Base-by-base conservation (phyloP, 2,329 filamentous ascomycete genomes). In the Sporothrix dimorphospora region DNA sequence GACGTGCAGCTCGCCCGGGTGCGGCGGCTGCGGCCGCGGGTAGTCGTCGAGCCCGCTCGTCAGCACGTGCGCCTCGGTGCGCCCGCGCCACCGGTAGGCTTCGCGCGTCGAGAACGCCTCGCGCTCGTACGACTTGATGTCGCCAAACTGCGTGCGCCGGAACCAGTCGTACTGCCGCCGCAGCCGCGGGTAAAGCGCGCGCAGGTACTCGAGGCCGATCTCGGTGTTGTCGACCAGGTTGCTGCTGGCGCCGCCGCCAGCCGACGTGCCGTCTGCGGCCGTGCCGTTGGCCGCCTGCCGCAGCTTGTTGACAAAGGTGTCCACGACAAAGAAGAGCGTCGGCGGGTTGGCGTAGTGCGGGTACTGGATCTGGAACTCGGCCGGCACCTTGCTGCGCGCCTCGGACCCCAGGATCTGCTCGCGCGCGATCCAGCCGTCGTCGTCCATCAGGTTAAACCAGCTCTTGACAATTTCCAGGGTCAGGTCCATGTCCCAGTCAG, bases 291-390 rank as follows among this genome's bases (percentile, higher is more conserved):
- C 71, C 53, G 81, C 79, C 73, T 83, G 83, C 72, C 90, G 87
- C 47, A 97, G 86, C 79, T 92, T 94, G 79, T 94, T 91, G 78
- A 97, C 89, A 78, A 98, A 94, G 11, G 87, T 87, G 75, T 97
- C 93, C 19, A 99, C 85, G 73, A 96, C 90, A 79, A 98, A 90
- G 82, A 97, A 98, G 1, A 98, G 86, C 0, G 96, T 98, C 0
- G 96, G 96, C 0, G 96, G 96, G 81, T 99, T 99, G 69, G 96
- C 96, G 78, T 98, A 98, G 81, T 98, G 94, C 30, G 96, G 95
- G 79, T 98, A 98, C 79, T 98, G 96, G 16, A 94, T 88, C 78
- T 97, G 94, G 80, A 99, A 99, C 81, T 98, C 94, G 4, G 86
- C 81, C 0, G 96, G 96, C 1, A 99, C 96, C 82, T 98, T 98